These are phyloP conservation scores for Ceratocystis colombiana DNA, from an alignment of 2,329 filamentous ascomycete genomes.

Conservation along the genomic window DNA sequence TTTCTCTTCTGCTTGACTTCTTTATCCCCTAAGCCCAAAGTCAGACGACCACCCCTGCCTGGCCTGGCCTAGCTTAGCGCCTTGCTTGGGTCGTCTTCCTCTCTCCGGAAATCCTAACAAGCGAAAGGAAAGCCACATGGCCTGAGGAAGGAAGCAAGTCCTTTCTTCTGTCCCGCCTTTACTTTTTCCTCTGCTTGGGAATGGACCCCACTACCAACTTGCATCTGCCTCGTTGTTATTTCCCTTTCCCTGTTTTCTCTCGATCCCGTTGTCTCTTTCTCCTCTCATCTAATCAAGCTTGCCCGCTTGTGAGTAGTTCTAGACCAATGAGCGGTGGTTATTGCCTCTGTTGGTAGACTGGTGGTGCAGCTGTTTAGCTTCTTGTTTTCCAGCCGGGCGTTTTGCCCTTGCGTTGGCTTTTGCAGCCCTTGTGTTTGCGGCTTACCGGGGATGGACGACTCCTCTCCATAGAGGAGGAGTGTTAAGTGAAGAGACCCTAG, in stretches of 20 bases:
- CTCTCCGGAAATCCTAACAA: conserved; percentile 14
- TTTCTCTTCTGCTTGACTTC: not conserved
- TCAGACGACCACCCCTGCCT: not conserved
- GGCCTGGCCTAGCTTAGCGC: not conserved
- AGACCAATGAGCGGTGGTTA: not conserved
- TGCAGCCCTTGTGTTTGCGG: not conserved
- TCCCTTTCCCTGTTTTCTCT: not conserved
- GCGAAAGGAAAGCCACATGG: conserved; percentile 15
- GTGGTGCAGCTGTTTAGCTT: too few species aligned
- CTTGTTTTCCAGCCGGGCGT: too few species aligned
- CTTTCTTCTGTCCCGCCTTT: not conserved
- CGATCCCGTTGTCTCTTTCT: not conserved
- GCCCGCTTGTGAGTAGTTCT: not conserved
- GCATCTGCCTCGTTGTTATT: not conserved
- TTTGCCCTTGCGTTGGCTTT: too few species aligned
- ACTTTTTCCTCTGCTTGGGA: not conserved
- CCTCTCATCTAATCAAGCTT: not conserved
- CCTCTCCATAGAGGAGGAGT: not conserved
- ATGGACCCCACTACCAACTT: not conserved
- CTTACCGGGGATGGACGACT: not conserved
- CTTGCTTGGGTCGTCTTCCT: too few species aligned
- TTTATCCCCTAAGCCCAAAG: not conserved
- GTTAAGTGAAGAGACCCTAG: not conserved
- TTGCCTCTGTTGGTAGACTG: too few species aligned
- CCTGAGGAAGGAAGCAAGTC: not conserved